Conservation (phyloP, 306 rosid species). For the Adenanthera pavonina region DNA sequence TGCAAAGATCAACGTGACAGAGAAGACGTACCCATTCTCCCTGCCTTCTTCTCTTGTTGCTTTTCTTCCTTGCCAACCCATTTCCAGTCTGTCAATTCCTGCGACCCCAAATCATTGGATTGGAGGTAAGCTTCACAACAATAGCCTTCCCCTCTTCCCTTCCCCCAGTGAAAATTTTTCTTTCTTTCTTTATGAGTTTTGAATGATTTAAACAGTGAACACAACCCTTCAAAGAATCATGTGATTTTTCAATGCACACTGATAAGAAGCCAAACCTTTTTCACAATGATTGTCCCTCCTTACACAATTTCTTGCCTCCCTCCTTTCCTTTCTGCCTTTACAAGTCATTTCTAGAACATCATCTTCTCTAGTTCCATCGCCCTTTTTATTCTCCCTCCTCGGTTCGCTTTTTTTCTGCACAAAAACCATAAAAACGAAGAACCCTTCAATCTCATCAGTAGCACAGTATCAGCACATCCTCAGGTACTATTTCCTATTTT, state of each 20-base stretch:
- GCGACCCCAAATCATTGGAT: constrained; percentile 28
- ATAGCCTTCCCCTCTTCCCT: background rate
- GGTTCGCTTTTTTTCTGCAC: background rate
- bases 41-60: constrained; percentile 26
- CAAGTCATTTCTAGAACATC: constrained; percentile 34
- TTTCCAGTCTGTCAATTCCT: constrained; percentile 50
- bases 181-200: background rate
- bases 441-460: background rate
- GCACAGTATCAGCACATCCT: constrained; percentile 24
- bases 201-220: constrained; percentile 28
- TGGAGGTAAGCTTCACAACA: constrained; percentile 33
- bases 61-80: constrained; percentile 49
- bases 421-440: constrained; percentile 6
- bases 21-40: constrained; percentile 2
- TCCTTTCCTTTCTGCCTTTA: constrained; percentile 37
- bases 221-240: constrained; percentile 43
- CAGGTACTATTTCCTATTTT: constrained; percentile 32
- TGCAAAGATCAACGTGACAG: constrained; percentile 38
- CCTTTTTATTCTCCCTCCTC: background rate
- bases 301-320: background rate
- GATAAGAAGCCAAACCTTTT: constrained; percentile 57
- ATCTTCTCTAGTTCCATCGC: constrained; percentile 1
- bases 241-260: constrained; percentile 52
- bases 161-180: background rate
- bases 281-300: constrained; percentile 52